phyloP scores from a whole-genome alignment of 306 rosid species.

The Vigna mungo region DNA sequence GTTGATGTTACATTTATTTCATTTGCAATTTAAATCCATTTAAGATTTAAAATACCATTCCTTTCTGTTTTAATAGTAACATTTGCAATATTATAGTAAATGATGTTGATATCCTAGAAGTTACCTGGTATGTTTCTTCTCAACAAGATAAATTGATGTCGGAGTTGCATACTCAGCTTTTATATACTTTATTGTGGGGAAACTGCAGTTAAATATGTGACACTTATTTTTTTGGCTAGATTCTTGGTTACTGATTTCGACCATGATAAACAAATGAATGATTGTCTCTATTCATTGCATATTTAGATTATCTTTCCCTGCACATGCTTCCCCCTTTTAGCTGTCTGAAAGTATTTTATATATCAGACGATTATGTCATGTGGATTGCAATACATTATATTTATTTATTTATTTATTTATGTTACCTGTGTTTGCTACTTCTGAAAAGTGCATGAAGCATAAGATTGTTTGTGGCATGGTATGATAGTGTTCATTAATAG shows the following conservation, averaged over 20 bases:
- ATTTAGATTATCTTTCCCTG: constrained; percentile 44
- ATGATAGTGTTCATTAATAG: neutral
- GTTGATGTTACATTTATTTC: neutral
- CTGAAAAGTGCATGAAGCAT: neutral
- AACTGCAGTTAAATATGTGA: constrained; percentile 33
- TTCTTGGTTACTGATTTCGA: constrained; percentile 49
- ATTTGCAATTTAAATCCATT: neutral
- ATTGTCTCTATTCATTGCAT: constrained; percentile 68
- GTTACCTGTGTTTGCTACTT: neutral
- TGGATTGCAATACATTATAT: constrained; percentile 48
- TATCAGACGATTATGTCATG: constrained; percentile 44
- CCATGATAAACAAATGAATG: constrained; percentile 41
- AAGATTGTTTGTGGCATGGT: constrained; percentile 10
- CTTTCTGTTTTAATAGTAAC: neutral
- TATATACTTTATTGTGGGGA: constrained; percentile 4
- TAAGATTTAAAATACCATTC: neutral
- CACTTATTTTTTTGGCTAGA: constrained; percentile 47
- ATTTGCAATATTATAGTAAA: neutral
- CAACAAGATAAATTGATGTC: constrained; percentile 38
- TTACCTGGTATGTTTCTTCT: constrained; percentile 31
- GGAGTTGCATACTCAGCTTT: constrained; percentile 25
- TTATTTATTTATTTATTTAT: no score
- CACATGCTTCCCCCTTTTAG: constrained; percentile 60
- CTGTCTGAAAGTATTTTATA: constrained; percentile 43
- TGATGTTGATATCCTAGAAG: neutral